Percentiles rank a stretch among this genome's conserved stretches.
Conservation (phyloP, 345 rosid genomes). For the Murraya paniculata region DNA sequence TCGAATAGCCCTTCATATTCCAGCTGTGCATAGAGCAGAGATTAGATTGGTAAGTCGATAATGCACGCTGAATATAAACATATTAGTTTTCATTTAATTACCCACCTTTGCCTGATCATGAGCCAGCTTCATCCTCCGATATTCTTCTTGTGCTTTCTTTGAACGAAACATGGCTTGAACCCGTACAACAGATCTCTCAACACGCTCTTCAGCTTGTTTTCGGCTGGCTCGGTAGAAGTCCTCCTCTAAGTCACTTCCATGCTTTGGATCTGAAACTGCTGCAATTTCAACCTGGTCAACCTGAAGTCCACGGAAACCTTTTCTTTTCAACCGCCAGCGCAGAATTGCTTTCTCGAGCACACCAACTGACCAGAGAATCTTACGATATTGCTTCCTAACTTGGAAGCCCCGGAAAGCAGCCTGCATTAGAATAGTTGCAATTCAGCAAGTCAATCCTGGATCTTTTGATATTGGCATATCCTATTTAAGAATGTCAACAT, state of each 20-base stretch:
- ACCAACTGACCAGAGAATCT: conserved; percentile 92
- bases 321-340: conserved; percentile 89
- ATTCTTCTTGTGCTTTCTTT: conserved; percentile 88
- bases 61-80: background rate
- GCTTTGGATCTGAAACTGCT: conserved; percentile 21
- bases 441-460: background rate
- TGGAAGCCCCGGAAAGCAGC: conserved; percentile 87
- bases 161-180: conserved; percentile 97
- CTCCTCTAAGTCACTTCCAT: conserved; percentile 53
- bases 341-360: conserved; percentile 84
- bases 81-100: conserved; percentile 1
- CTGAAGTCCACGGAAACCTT: conserved; percentile 78
- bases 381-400: conserved; percentile 69
- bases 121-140: conserved; percentile 76
- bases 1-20: conserved; percentile 46
- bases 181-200: conserved; percentile 74
- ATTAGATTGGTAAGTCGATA: background rate
- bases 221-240: conserved; percentile 74
- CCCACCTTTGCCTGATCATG: conserved; percentile 66
- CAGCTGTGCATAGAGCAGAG: conserved; percentile 47
- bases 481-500: background rate
- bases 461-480: background rate
- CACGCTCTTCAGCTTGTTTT: conserved; percentile 89
- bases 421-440: conserved; percentile 39
- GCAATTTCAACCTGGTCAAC: conserved; percentile 38